Conservation (phyloP, 208 protist genomes). For the Wallacemonas sp. region DNA sequence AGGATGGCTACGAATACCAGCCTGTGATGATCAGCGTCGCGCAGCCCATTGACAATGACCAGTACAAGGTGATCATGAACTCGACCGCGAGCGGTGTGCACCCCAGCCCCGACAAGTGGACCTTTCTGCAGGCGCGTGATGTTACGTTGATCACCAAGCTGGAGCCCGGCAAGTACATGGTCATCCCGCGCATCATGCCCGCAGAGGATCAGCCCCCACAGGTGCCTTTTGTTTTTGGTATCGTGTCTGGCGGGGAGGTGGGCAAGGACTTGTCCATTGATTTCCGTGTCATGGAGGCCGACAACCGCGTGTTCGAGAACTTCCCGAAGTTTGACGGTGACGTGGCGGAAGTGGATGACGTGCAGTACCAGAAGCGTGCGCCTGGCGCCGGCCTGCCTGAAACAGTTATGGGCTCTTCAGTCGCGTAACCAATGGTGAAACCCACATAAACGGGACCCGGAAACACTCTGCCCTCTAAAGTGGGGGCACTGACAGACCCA, state of each 20-base stretch:
- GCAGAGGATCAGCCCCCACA: conserved; percentile 20
- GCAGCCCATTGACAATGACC: conserved; percentile 36
- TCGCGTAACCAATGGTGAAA: conserved; percentile 23
- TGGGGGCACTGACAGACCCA: too few relatives aligned
- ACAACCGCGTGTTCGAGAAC: conserved; percentile 79
- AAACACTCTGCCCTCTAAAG: too few relatives aligned
- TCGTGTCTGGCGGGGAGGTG: conserved; percentile 56
- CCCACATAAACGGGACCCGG: too few relatives aligned
- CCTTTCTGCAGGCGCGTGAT: conserved; percentile 79
- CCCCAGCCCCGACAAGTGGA: conserved; percentile 71
- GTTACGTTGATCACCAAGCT: conserved; percentile 72
- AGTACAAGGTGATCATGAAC: conserved; percentile 76
- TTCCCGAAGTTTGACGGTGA: conserved; percentile 81
- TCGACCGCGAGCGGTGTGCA: conserved; percentile 59
- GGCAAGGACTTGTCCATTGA: conserved; percentile 46
- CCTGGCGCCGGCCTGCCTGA: conserved; percentile 53
- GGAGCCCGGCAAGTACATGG: conserved; percentile 61
- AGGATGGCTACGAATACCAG: conserved; percentile 49
- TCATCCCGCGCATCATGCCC: conserved; percentile 67
- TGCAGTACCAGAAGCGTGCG: conserved; percentile 68
- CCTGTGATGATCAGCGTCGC: conserved; percentile 84
- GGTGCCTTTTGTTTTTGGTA: conserved; percentile 52
- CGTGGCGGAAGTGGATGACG: conserved; percentile 27
- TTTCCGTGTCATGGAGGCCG: conserved; percentile 53
- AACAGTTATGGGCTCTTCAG: conserved; percentile 32